These are phyloP conservation scores for Tulasnella sp. DNA, from an alignment of 768 basidiomycete species.

Conservation along the genomic window DNA sequence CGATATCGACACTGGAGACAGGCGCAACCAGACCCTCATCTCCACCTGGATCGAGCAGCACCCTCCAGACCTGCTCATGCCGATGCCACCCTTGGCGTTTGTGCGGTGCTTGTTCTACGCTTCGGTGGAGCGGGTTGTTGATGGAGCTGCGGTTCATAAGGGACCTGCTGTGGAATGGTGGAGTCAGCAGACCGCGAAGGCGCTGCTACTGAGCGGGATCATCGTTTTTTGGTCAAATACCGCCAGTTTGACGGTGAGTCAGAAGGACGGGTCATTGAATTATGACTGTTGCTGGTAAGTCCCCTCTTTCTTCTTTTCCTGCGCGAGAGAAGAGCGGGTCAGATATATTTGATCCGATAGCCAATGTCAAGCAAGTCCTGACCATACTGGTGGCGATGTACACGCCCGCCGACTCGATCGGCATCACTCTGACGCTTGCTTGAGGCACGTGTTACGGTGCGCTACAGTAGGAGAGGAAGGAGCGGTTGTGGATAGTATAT, in stretches of 20 bases:
- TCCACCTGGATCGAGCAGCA: constrained; percentile 49
- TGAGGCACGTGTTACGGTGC: constrained; percentile 84
- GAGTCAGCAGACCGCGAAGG: constrained; percentile 40
- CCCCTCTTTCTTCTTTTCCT: too few species aligned
- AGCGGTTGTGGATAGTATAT: not conserved
- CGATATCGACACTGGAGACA: constrained; percentile 14
- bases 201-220: constrained; percentile 73
- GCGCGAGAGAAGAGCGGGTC: not conserved
- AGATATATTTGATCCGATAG: constrained; percentile 44
- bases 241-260: constrained; percentile 95
- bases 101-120: constrained; percentile 82
- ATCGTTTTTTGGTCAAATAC: constrained; percentile 94
- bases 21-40: not conserved
- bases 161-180: constrained; percentile 44
- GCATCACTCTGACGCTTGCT: constrained; percentile 78
- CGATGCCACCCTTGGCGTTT: constrained; percentile 91
- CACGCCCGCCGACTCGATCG: constrained; percentile 74
- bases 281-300: too few species aligned
- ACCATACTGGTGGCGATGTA: constrained; percentile 83
- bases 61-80: constrained; percentile 83
- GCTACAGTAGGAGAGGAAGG: constrained; percentile 55
- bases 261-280: constrained; percentile 73
- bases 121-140: constrained; percentile 71
- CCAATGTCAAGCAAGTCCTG: constrained; percentile 91
- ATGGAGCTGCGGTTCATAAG: constrained; percentile 57